Conservation (phyloP, 257 asterid genomes). For the Petunia secreta region DNA sequence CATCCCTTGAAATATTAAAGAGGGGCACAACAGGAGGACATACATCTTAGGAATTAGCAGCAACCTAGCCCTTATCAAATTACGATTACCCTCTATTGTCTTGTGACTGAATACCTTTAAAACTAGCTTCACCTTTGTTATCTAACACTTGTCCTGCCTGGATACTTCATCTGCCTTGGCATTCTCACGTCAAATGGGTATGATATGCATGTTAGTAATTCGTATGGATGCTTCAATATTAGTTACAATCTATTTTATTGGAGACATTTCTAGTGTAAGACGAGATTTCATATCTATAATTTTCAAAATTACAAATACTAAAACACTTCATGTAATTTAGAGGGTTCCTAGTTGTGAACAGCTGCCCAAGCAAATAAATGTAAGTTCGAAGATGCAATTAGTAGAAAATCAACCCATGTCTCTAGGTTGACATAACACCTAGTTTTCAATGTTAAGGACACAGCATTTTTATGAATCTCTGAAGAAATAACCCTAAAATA, state of each 20-base stretch:
- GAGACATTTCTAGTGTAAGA: not conserved
- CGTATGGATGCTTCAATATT: not conserved
- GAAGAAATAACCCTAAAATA: not conserved
- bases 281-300: not conserved
- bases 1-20: not conserved
- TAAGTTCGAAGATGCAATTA: not conserved
- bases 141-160: not conserved
- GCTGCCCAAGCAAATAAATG: not conserved
- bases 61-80: not conserved
- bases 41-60: not conserved
- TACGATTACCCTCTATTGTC: not conserved
- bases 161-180: not conserved
- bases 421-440: not conserved
- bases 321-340: not conserved
- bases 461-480: not conserved
- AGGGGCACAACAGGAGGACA: not conserved
- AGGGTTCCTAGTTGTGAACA: not conserved
- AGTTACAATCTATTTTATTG: not conserved
- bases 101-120: not conserved
- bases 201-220: not conserved
- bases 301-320: not conserved
- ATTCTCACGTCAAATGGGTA: not conserved
- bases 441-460: not conserved
- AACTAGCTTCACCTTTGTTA: slow-evolving; percentile 15
- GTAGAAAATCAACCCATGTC: not conserved